Percentiles rank a stretch among this genome's conserved stretches.
Evolutionary conservation across 208 protist species (phyloP).

Genomic region (Acanthamoeba healyi): DNA sequence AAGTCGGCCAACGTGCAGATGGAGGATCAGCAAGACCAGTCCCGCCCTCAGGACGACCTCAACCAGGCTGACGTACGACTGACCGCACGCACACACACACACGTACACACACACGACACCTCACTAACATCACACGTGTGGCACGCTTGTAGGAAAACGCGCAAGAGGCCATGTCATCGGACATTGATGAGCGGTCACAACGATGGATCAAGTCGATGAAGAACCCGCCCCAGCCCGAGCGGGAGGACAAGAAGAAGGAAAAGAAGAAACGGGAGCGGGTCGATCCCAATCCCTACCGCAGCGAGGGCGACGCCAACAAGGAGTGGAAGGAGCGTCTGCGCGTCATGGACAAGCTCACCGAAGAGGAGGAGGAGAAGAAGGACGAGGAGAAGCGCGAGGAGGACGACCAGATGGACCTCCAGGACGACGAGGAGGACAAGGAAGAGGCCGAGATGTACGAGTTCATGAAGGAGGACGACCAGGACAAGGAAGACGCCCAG

Average conservation of each 20-base stretch:
- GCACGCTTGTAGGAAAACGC: background rate
- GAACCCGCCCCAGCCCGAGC: background rate
- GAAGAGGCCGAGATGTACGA: conserved; percentile 78
- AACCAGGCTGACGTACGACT: conserved; percentile 27
- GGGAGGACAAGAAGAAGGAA: background rate
- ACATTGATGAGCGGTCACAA: conserved; percentile 50
- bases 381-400: conserved; percentile 89
- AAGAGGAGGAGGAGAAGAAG: conserved; percentile 88
- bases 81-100: too few species aligned
- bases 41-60: conserved; percentile 14
- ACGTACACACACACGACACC: too few species aligned
- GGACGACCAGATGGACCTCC: conserved; percentile 82
- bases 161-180: background rate
- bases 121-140: too few species aligned
- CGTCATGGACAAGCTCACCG: conserved; percentile 83
- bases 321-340: conserved; percentile 90
- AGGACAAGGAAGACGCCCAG: conserved; percentile 81
- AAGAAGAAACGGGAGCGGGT: conserved; percentile 64
- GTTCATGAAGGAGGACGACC: conserved; percentile 84
- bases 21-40: conserved; percentile 60
- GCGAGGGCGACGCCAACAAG: conserved; percentile 86
- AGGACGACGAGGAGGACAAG: conserved; percentile 27
- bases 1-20: conserved; percentile 47
- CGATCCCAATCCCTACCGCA: conserved; percentile 88
- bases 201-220: conserved; percentile 67